A percentile compares a stretch with the other conserved stretches of the same genome.
Evolutionary conservation across 2,329 filamentous ascomycete genomes (phyloP).

Genomic region (Chaetomium strumarium): DNA sequence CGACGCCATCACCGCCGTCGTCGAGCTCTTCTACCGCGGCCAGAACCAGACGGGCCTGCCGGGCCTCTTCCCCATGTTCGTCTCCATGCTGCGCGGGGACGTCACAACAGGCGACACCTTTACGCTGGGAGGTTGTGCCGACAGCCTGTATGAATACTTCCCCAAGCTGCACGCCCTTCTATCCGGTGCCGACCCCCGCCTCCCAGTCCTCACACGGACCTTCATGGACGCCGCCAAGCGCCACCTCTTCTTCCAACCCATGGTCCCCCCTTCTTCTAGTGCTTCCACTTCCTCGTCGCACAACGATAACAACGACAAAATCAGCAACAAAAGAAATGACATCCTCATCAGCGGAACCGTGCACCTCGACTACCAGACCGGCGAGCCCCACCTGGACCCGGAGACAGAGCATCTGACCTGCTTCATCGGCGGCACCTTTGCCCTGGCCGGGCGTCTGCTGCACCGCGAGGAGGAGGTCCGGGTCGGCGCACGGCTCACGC

Average conservation of each 20-base stretch:
- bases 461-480: conserved; percentile 45
- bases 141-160: conserved; percentile 45
- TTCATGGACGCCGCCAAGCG: conserved; percentile 54
- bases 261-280: conserved; percentile 48
- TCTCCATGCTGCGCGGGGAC: conserved; percentile 51
- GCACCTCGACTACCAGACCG: conserved; percentile 16
- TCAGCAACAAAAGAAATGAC: conserved; percentile 38
- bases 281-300: too few relatives aligned
- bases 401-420: conserved; percentile 55
- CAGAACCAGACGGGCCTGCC: conserved; percentile 63
- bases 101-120: conserved; percentile 31
- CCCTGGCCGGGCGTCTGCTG: conserved; percentile 58
- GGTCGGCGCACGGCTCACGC: conserved; percentile 49
- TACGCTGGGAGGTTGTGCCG: conserved; percentile 32
- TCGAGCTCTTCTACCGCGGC: conserved; percentile 50
- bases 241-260: conserved; percentile 58
- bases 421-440: conserved; percentile 66
- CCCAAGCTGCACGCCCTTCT: conserved; percentile 49
- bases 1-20: conserved; percentile 66
- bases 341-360: conserved; percentile 52
- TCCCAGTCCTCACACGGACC: conserved; percentile 53
- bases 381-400: conserved; percentile 28
- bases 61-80: conserved; percentile 63
- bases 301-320: conserved; percentile 24
- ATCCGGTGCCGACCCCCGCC: conserved; percentile 50